Percentiles rank a stretch among this genome's conserved stretches.
These are phyloP conservation scores for Pyricularia sp. DNA, from an alignment of 2,329 filamentous ascomycete species.

Conservation along the genomic window DNA sequence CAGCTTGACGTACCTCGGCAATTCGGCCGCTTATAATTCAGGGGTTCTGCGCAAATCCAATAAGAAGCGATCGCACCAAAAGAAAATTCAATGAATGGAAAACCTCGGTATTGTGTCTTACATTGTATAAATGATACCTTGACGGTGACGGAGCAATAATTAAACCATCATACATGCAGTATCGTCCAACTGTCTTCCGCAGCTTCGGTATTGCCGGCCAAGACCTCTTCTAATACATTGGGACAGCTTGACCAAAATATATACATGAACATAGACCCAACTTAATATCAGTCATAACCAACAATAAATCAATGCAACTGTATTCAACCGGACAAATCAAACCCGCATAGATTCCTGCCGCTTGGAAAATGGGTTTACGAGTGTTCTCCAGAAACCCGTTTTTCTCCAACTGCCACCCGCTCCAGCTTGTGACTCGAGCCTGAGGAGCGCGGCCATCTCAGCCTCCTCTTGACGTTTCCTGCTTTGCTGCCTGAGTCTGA, in stretches of 20 bases:
- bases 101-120: not conserved
- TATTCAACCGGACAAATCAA: not conserved
- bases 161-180: not conserved
- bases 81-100: too few relatives aligned
- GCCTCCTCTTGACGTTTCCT: conserved; percentile 16
- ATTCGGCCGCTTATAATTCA: not conserved
- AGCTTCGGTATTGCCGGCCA: not conserved
- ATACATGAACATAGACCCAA: not conserved
- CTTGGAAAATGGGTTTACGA: not conserved
- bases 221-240: not conserved
- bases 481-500: conserved; percentile 18
- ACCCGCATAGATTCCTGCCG: not conserved
- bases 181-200: not conserved
- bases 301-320: not conserved
- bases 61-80: not conserved
- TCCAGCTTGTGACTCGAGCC: conserved; percentile 3
- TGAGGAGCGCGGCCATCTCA: conserved; percentile 7
- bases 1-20: not conserved
- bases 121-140: not conserved
- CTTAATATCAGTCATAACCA: not conserved
- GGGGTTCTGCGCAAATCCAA: not conserved
- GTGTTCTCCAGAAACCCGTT: conserved; percentile 1
- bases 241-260: not conserved
- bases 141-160: not conserved
- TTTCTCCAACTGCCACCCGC: not conserved